Evolutionary conservation across 495 filamentous ascomycete species (phyloP), one percentile per base, ranked within the genome.

Genomic region (Clavariopsis aquatica): DNA sequence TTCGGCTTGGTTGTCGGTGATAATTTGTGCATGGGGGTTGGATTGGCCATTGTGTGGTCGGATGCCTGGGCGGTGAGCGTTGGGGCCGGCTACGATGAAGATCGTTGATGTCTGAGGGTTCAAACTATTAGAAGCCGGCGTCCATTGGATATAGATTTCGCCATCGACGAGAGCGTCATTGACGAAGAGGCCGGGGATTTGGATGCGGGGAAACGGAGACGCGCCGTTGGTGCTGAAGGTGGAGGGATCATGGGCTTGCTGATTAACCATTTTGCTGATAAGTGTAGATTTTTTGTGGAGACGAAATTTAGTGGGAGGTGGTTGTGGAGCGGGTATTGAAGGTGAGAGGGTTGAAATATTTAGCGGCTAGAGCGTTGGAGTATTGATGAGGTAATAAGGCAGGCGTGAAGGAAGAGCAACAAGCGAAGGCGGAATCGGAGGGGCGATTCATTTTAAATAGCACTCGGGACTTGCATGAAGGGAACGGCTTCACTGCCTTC

Each of bases 141-240:
- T 28, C 47, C 45, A 49, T 49, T 49, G n/a, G 17, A 49, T 49
- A n/a, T 28, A 28, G 26, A 51, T 28, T 51, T 51, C 47, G 26
- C 47, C 47, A 17, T 51, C 47, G n/a, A 51, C 26, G 6, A 22
- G 47, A 9, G 8, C 19, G 47, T 24, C 22, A 17, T 51, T 51
- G 47, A 51, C 15, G 47, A 8, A 51, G 8, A 51, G 22, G 6
- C 47, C 47, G 20, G 47, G 47, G 2, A 51, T 23, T 51, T 51
- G 26, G 47, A 24, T 24, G 22, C 20, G 47, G 7, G 47, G 26
- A 22, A 51, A 17, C 47, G 47, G 4, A 23, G n/a, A 23, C 20
- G 47, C 7, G 26, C 20, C 12, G 47, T 51, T 12, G 3, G 47
- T 28, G 19, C 4, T 17, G n/a, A 2, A n/a, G 19, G 26, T 2